A percentile compares a stretch with the other conserved stretches of the same genome.
These are phyloP conservation scores for Pholiota microspora DNA, from an alignment of 768 basidiomycete species.

Conservation along the genomic window DNA sequence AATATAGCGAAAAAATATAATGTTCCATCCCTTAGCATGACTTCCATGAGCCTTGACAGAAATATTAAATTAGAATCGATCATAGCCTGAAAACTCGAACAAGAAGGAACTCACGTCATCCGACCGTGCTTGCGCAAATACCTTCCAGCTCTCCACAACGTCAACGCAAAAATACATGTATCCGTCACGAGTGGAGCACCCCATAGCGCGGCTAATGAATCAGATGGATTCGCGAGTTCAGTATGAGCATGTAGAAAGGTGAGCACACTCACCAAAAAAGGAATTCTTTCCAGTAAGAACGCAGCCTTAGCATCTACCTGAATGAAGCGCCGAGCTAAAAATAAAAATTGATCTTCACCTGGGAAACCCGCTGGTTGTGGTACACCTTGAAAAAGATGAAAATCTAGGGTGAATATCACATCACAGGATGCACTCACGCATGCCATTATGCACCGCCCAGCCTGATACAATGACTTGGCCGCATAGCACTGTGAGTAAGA, in stretches of 20 bases:
- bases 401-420: background rate
- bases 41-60: slow-evolving; percentile 14
- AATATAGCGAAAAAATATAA: slow-evolving; percentile 22
- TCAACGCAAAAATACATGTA: slow-evolving; percentile 20
- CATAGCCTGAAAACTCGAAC: background rate
- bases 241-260: too few relatives aligned
- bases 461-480: slow-evolving; percentile 20
- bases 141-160: slow-evolving; percentile 15
- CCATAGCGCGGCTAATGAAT: slow-evolving; percentile 21
- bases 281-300: slow-evolving; percentile 20
- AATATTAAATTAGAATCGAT: background rate
- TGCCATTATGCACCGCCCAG: slow-evolving; percentile 20
- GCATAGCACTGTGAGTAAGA: slow-evolving; percentile 15
- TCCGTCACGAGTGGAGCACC: slow-evolving; percentile 22
- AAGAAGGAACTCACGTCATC: slow-evolving; percentile 12
- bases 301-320: slow-evolving; percentile 10
- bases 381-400: slow-evolving; percentile 12
- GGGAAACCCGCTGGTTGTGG: slow-evolving; percentile 19
- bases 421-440: slow-evolving; percentile 14
- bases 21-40: slow-evolving; percentile 22
- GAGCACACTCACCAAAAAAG: slow-evolving; percentile 14
- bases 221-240: too few relatives aligned
- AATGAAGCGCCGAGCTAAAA: background rate
- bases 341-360: slow-evolving; percentile 6
- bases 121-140: slow-evolving; percentile 18